These are phyloP conservation scores for Saccharomycopsis fodiens DNA, from an alignment of 805 yeast genomes.

Conservation along the genomic window DNA sequence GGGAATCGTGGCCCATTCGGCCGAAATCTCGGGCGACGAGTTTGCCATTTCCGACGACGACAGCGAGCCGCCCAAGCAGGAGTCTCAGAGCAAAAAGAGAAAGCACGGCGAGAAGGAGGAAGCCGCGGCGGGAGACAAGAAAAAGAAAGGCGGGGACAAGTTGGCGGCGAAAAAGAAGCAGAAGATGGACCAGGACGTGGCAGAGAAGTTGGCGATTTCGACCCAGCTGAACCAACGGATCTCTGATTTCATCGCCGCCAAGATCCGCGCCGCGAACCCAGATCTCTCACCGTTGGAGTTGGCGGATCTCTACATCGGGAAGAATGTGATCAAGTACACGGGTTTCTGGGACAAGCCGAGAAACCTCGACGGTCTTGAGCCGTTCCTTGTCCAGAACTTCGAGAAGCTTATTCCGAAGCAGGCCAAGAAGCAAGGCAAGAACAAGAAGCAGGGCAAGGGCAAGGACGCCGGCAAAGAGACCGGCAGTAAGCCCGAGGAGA, in stretches of 20 bases:
- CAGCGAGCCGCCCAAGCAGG: conserved; percentile 25
- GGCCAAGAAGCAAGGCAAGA: neutral
- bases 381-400: conserved; percentile 47
- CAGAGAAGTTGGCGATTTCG: conserved; percentile 50
- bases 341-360: conserved; percentile 48
- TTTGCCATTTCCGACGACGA: conserved; percentile 16
- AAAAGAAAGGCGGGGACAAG: conserved; percentile 30
- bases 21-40: conserved; percentile 22
- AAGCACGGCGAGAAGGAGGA: too few relatives aligned
- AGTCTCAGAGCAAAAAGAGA: too few relatives aligned
- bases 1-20: conserved; percentile 24
- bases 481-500: conserved; percentile 22
- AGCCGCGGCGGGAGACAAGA: too few relatives aligned
- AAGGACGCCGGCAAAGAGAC: conserved; percentile 21
- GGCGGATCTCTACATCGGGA: conserved; percentile 49
- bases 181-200: conserved; percentile 58
- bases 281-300: conserved; percentile 72
- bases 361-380: conserved; percentile 45
- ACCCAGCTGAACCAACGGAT: conserved; percentile 49
- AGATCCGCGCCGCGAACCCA: conserved; percentile 51
- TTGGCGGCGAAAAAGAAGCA: conserved; percentile 57
- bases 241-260: conserved; percentile 57
- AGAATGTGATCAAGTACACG: conserved; percentile 49
- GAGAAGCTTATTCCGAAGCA: conserved; percentile 30
- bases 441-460: conserved; percentile 11